Conservation (phyloP, 2,329 filamentous ascomycete species). For the Metarhizium humberi region DNA sequence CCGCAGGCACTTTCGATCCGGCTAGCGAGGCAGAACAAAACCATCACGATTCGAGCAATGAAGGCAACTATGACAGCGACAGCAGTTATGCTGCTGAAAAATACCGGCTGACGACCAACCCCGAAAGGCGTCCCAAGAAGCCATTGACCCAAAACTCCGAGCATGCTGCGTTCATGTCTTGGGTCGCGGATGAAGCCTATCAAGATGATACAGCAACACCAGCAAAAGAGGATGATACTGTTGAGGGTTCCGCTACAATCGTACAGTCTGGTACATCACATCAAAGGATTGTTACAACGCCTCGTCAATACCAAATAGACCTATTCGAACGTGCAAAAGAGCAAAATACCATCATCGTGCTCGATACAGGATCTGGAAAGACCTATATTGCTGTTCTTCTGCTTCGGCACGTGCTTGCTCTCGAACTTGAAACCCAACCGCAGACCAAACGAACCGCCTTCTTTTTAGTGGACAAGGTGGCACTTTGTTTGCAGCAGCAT, state of each 20-base stretch:
- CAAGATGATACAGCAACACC: not conserved
- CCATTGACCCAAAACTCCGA: not conserved
- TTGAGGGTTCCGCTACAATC: not conserved
- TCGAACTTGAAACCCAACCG: constrained; percentile 60
- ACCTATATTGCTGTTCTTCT: constrained; percentile 90
- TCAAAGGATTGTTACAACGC: constrained; percentile 57
- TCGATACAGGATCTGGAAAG: constrained; percentile 94
- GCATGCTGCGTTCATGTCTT: constrained; percentile 8
- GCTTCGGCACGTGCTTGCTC: constrained; percentile 63
- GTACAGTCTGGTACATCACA: not conserved
- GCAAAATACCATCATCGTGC: constrained; percentile 82
- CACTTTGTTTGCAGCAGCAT: constrained; percentile 82
- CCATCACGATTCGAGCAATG: not conserved
- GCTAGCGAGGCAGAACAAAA: not conserved
- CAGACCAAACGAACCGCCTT: constrained; percentile 58
- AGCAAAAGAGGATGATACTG: not conserved
- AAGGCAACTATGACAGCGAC: not conserved
- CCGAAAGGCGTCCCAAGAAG: not conserved
- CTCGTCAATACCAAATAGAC: constrained; percentile 85
- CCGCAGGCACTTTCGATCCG: not conserved
- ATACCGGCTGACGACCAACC: not conserved
- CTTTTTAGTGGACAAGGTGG: constrained; percentile 85
- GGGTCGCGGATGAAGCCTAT: constrained; percentile 1
- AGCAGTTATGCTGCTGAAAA: not conserved
- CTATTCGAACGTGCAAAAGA: constrained; percentile 80